phyloP scores from a whole-genome alignment of 257 asterid species.

The Capsicum chinense region DNA sequence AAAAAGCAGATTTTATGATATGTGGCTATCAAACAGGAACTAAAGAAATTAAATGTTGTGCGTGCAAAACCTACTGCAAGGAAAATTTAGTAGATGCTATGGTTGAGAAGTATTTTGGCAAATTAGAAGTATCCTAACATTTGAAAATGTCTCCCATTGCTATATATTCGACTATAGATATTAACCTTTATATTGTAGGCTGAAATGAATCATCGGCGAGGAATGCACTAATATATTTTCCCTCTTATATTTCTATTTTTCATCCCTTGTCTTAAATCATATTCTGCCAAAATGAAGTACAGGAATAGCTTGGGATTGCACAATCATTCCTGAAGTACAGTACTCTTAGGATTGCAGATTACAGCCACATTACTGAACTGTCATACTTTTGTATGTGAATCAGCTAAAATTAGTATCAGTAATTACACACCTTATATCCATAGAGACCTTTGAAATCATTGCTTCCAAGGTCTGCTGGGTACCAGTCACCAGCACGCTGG shows the following conservation, averaged over 20 bases:
- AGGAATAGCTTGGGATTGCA: conserved; percentile 4
- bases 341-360: background rate
- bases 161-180: background rate
- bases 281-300: conserved; percentile 24
- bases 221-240: background rate
- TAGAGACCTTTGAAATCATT: conserved; percentile 94
- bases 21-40: conserved; percentile 1
- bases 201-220: conserved; percentile 11
- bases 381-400: background rate
- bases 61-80: background rate
- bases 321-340: conserved; percentile 11
- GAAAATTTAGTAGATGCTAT: background rate
- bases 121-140: background rate
- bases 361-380: background rate
- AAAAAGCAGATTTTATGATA: background rate
- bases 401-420: conserved; percentile 5
- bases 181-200: background rate
- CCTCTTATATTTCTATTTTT: background rate
- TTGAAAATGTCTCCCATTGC: background rate
- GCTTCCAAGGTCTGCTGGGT: conserved; percentile 88
- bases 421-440: conserved; percentile 73
- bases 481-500: conserved; percentile 81
- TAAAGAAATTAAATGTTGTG: background rate
- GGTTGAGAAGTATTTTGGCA: conserved; percentile 5
- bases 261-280: background rate